Base-by-base conservation (phyloP, 2,329 filamentous ascomycete species). In the Fonsecaea pugnacius region DNA sequence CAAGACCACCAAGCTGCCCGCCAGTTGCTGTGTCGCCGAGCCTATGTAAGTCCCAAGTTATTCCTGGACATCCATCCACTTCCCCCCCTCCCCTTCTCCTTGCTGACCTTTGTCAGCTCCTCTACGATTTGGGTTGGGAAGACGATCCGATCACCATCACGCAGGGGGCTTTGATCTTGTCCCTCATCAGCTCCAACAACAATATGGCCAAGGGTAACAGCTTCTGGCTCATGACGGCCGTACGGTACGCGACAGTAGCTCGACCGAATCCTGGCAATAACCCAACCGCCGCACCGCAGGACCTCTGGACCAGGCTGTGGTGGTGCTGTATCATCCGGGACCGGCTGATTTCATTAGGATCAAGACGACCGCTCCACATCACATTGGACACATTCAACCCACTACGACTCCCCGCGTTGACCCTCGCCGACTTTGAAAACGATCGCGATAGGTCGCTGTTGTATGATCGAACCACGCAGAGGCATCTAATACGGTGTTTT, bases 141-240 rank as follows among this genome's bases (percentile, higher is more conserved):
- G 6, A 55, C 32, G 52, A 55, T 18, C 52, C 52, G 24, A 32
- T 55, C 32, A 32, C 32, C 8, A 33, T 55, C 16, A 33, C 32
- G 12, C 52, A 55, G 52, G 52, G 52, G 30, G 52, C 52, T 32
- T 24, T 55, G 52, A 21, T 55, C 32, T 16, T 55, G 8, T 55
- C 52, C 12, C 33, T 55, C 21, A 55, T 21, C 27, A 30, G 21
- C 32, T 55, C 52, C 33, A 55, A 55, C 52, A 32, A 55, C 32
- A 16, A 55, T 33, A 55, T 55, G 52, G 52, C 52, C 52, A 55
- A 55, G 35, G 52, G 52, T 5, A 55, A 55, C n/a, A 55, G 52
- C 52, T 21, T 55, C 52, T 55, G 52, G 52, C 52, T 55, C n/a
- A 55, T 55, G 32, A 55, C 52, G 24, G 52, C 52, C 52, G 52